Base-by-base conservation (phyloP, 2,329 filamentous ascomycete genomes). In the Mycogone perniciosa region DNA sequence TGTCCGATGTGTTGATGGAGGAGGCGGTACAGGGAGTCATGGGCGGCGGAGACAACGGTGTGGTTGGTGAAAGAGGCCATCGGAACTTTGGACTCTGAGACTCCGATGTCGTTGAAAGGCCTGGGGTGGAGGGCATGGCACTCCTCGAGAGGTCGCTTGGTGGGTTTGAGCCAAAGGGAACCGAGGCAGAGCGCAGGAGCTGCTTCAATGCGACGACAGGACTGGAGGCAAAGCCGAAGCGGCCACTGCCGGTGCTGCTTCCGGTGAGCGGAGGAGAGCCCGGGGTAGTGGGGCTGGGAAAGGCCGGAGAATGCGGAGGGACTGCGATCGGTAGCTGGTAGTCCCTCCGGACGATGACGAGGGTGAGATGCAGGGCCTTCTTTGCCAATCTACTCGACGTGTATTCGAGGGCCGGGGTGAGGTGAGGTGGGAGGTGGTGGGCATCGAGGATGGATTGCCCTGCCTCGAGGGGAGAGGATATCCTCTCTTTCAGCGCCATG, bases 391-490 rank as follows among this genome's bases (percentile, higher is more conserved):
- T 72, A 55, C 70, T 71, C 0, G 82, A 82, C 10, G 74, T 71
- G 58, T 82, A 81, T 52, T 83, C 80, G 31, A 85, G 73, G 29
- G 80, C 80, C 4, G 73, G 71, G 8, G 67, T 72, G 49, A 84
- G 63, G 40, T 73, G 70, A n/a, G 73, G 65, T 2, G 81, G 80
- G n/a, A 85, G 71, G 52, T 76, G 74, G 56, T 81, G 74, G 33
- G 71, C 69, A 58, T 83, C 77, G 53, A 82, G 74, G 49, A 84
- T 70, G 20, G 81, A 84, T 39, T 71, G 69, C 13, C 81, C 81
- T 30, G 81, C 81, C 70, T 84, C 82, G 51, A 85, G 73, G 10
- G 82, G 81, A 45, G 79, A 76, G 1, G 81, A 84, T 59, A 85
- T 85, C 51, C 69, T 71, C 50, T 73, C 69, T 67, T 81, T 84